Conservation (phyloP, 768 basidiomycete species). For the Brasilioporus rufonigricans region DNA sequence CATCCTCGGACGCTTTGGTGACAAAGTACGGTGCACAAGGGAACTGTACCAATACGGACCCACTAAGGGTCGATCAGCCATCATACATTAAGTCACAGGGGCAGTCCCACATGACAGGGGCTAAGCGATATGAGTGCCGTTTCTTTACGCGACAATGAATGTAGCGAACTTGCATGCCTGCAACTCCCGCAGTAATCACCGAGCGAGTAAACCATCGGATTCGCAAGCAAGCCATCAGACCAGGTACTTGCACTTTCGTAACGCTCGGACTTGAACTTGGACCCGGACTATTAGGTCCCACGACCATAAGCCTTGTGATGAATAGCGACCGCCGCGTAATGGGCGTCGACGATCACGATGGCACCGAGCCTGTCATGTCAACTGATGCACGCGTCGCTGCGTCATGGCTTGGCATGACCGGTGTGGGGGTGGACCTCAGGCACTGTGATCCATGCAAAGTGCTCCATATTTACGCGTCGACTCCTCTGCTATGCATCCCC, state of each 20-base stretch:
- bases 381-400: not conserved
- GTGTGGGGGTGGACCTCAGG: not conserved
- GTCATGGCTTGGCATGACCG: not conserved
- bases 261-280: too few species aligned
- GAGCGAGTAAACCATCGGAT: not conserved
- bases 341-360: not conserved
- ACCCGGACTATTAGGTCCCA: not conserved
- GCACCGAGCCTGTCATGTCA: not conserved
- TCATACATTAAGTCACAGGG: not conserved
- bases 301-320: not conserved
- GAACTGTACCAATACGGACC: not conserved
- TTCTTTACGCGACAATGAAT: not conserved
- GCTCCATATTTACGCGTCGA: not conserved
- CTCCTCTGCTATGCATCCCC: not conserved
- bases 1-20: not conserved
- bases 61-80: not conserved
- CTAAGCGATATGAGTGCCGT: too few species aligned
- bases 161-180: not conserved
- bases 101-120: too few species aligned
- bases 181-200: slow-evolving; percentile 5
- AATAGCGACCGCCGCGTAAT: not conserved
- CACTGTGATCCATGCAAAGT: not conserved
- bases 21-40: not conserved
- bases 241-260: not conserved
- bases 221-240: not conserved